Evolutionary conservation across 2,329 filamentous ascomycete species (phyloP).

Genomic region (Pseudogymnoascus sp.): DNA sequence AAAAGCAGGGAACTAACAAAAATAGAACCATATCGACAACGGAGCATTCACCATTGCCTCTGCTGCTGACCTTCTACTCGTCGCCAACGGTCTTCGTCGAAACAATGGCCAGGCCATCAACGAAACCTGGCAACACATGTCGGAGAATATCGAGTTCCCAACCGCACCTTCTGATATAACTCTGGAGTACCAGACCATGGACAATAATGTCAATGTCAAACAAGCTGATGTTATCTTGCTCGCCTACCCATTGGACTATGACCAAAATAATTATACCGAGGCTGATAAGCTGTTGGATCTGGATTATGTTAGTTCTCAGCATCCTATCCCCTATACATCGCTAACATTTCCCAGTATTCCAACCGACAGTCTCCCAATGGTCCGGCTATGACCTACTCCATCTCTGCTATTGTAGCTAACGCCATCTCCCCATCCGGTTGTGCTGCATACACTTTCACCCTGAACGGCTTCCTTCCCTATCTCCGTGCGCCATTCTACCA

Average conservation of each 20-base stretch:
- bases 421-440: conserved; percentile 61
- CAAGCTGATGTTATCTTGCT: conserved; percentile 65
- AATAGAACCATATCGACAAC: conserved; percentile 42
- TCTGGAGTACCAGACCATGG: conserved; percentile 60
- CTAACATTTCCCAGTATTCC: conserved; percentile 45
- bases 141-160: conserved; percentile 50
- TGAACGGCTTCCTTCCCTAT: conserved; percentile 59
- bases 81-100: conserved; percentile 35
- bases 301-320: conserved; percentile 46
- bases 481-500: conserved; percentile 62
- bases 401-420: conserved; percentile 62
- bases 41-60: conserved; percentile 57
- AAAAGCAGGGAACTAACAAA: background rate
- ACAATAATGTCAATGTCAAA: conserved; percentile 59
- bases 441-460: conserved; percentile 60
- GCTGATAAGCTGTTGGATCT: conserved; percentile 44
- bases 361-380: conserved; percentile 62
- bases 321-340: conserved; percentile 5
- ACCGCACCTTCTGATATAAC: conserved; percentile 52
- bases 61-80: conserved; percentile 38
- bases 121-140: conserved; percentile 51
- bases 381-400: conserved; percentile 67
- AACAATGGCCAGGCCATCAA: conserved; percentile 37
- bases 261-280: conserved; percentile 48
- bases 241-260: conserved; percentile 58